Conservation (phyloP, 345 rosid species). For the Excoecaria agallocha region DNA sequence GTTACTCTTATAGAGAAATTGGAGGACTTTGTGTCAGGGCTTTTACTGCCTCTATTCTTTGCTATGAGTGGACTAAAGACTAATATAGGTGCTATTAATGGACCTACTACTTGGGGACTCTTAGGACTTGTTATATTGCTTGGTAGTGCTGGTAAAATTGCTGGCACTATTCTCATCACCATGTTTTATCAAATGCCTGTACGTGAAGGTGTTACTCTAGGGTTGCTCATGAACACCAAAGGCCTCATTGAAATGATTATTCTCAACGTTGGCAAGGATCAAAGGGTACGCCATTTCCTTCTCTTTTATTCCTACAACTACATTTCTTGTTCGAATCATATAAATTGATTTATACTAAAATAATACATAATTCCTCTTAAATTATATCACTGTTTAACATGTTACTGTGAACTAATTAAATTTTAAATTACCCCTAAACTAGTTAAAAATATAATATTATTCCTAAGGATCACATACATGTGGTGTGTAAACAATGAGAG, state of each 20-base stretch:
- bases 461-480: too few species aligned
- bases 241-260: conserved; percentile 92
- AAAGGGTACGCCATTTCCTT: conserved; percentile 41
- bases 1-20: conserved; percentile 85
- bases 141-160: conserved; percentile 64
- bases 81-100: conserved; percentile 38
- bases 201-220: conserved; percentile 82
- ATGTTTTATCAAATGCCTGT: conserved; percentile 62
- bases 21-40: conserved; percentile 96
- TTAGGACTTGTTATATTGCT: conserved; percentile 48
- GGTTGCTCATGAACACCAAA: conserved; percentile 87
- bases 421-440: too few species aligned
- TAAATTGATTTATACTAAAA: neutral
- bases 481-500: too few species aligned
- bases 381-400: neutral
- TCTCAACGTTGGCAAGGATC: conserved; percentile 87
- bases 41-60: conserved; percentile 85
- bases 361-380: too few species aligned
- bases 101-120: conserved; percentile 48
- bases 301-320: neutral
- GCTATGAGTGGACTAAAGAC: conserved; percentile 94
- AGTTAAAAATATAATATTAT: too few species aligned
- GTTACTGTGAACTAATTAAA: neutral
- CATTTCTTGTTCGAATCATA: neutral
- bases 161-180: conserved; percentile 57